Conservation (phyloP, 2,329 filamentous ascomycete genomes). For the Penicillium sp. region DNA sequence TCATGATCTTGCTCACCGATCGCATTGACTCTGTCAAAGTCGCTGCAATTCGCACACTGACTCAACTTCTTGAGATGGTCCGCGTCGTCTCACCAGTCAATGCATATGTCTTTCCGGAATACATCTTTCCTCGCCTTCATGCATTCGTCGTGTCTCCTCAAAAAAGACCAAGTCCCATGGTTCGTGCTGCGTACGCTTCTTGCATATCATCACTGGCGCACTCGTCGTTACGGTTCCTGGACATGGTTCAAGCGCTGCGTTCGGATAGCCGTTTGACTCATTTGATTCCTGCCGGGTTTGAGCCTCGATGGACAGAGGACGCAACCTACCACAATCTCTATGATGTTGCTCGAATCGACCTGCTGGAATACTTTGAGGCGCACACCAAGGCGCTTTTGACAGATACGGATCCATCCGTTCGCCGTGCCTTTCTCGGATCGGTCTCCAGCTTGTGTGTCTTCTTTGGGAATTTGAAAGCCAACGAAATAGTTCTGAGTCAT, state of each 20-base stretch:
- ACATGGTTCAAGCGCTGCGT: constrained; percentile 81
- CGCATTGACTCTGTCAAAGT: constrained; percentile 78
- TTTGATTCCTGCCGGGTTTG: constrained; percentile 66
- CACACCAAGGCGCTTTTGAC: constrained; percentile 88
- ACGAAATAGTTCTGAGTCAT: constrained; percentile 93
- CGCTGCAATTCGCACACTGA: constrained; percentile 76
- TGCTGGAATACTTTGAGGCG: constrained; percentile 75
- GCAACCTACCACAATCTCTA: constrained; percentile 74
- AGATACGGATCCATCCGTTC: constrained; percentile 76
- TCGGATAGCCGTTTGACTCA: constrained; percentile 75
- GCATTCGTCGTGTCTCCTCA: constrained; percentile 50
- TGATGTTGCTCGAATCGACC: constrained; percentile 75
- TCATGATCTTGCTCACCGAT: constrained; percentile 77
- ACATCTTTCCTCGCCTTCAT: constrained; percentile 56
- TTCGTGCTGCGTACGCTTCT: constrained; percentile 86
- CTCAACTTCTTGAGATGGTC: constrained; percentile 81
- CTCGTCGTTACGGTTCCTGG: constrained; percentile 76
- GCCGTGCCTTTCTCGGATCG: constrained; percentile 83
- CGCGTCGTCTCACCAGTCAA: constrained; percentile 74
- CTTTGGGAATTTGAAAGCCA: constrained; percentile 84
- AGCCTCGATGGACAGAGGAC: constrained; percentile 64
- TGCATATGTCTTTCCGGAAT: constrained; percentile 61
- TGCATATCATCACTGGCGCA: constrained; percentile 84
- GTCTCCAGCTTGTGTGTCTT: constrained; percentile 91
- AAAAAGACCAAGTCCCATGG: constrained; percentile 58